phyloP scores from a whole-genome alignment of 1,284 basidiomycete species.

The Thecaphora thlaspeos region DNA sequence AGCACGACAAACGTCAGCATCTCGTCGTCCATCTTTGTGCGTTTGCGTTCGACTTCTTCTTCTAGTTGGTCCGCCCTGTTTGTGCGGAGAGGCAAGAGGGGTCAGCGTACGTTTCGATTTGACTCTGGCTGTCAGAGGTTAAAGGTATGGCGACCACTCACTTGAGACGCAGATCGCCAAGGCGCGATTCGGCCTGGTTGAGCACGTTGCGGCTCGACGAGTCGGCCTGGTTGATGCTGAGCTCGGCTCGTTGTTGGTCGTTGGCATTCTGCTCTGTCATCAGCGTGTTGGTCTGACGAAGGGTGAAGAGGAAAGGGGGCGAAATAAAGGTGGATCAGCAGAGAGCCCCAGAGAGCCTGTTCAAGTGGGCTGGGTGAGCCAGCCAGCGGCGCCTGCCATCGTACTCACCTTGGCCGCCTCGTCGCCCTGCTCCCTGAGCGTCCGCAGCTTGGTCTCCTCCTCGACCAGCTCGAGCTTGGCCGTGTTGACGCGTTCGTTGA shows the following conservation, averaged over 20 bases:
- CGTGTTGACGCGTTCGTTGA: slow-evolving; percentile 6
- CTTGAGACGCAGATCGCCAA: slow-evolving; percentile 5
- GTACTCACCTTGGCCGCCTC: slow-evolving; percentile 5
- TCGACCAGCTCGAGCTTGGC: slow-evolving; percentile 23
- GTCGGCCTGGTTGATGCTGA: not conserved
- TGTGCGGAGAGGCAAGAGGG: too few species aligned
- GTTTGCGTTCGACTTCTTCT: slow-evolving; percentile 32
- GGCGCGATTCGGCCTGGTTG: slow-evolving; percentile 16
- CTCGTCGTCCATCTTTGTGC: slow-evolving; percentile 37
- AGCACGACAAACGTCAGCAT: slow-evolving; percentile 40
- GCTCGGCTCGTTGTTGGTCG: not conserved
- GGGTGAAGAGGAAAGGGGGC: not conserved
- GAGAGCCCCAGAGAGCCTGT: too few species aligned
- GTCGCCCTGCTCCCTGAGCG: slow-evolving; percentile 6
- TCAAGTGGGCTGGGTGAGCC: too few species aligned
- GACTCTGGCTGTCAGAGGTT: too few species aligned
- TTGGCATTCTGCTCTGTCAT: not conserved
- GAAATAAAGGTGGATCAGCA: not conserved
- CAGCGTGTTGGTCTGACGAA: not conserved
- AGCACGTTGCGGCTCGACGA: slow-evolving; percentile 1
- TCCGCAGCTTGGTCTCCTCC: slow-evolving; percentile 8
- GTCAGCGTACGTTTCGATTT: not conserved
- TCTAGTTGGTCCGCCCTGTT: slow-evolving; percentile 31
- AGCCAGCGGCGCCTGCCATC: too few species aligned
- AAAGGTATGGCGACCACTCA: not conserved